phyloP scores from a whole-genome alignment of 2,329 filamentous ascomycete species.

The Amphichorda felina region DNA sequence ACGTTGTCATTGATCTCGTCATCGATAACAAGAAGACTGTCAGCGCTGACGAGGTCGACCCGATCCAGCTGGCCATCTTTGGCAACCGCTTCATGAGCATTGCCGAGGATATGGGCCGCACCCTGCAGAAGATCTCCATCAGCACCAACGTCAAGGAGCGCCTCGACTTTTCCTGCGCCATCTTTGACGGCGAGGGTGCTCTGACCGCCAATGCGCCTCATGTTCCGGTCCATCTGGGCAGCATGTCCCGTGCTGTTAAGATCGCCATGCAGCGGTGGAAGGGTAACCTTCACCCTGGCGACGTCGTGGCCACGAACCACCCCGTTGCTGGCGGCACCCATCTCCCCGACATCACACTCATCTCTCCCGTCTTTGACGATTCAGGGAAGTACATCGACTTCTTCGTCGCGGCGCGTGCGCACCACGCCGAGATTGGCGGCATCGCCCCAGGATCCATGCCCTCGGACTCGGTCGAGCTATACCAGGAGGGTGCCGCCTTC shows the following conservation, averaged over 20 bases:
- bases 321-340: constrained; percentile 20
- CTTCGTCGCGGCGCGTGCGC: constrained; percentile 15
- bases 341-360: constrained; percentile 24
- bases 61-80: constrained; percentile 63
- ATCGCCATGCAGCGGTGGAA: constrained; percentile 53
- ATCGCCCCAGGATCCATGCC: constrained; percentile 78
- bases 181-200: constrained; percentile 62
- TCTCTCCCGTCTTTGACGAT: constrained; percentile 21
- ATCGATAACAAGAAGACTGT: constrained; percentile 9
- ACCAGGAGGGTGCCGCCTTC: constrained; percentile 50
- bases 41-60: constrained; percentile 40
- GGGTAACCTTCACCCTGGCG: constrained; percentile 12
- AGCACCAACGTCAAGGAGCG: constrained; percentile 70
- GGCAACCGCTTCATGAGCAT: constrained; percentile 74
- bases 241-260: constrained; percentile 58
- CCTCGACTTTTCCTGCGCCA: constrained; percentile 66
- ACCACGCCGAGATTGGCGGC: constrained; percentile 48
- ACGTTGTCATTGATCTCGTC: constrained; percentile 2
- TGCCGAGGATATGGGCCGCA: constrained; percentile 69
- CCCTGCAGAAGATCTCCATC: constrained; percentile 65
- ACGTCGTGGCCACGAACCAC: constrained; percentile 20
- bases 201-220: constrained; percentile 67
- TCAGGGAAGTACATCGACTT: constrained; percentile 12
- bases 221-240: constrained; percentile 65
- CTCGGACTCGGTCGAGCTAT: constrained; percentile 55